Evolutionary conservation across 2,329 filamentous ascomycete species (phyloP), one percentile per base, ranked within the genome.

Genomic region (Apiospora marii): DNA sequence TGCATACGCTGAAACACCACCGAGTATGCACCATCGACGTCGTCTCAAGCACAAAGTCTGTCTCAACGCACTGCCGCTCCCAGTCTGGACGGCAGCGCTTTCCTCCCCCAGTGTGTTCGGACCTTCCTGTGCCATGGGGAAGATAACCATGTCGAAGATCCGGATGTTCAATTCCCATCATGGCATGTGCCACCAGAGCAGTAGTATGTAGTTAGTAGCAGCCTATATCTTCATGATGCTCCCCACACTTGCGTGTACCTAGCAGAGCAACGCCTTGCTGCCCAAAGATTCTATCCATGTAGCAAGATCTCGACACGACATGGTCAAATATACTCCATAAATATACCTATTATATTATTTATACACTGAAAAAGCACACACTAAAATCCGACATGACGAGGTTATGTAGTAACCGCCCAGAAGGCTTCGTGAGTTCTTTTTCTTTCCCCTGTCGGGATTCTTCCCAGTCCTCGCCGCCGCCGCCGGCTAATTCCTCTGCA

Each of bases 331-430:
- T 34, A 61, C 27, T 2, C 27, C 27, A 4, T 30, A 30, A 30
- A 30, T 30, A 30, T 30, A 30, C 27, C 27, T 30, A 30, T 30
- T 30, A 30, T n/a, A n/a, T n/a, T n/a, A n/a, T n/a, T n/a, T n/a
- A n/a, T 30, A 30, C 27, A 30, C 27, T 30, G 27, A 30, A 30
- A 30, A 30, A 30, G 27, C 27, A 30, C 27, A 30, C 27, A 30
- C n/a, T 41, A 41, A 3, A n/a, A 64, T 41, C 41, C 41, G 51
- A 19, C 16, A 71, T 73, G 72, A n/a, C 70, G 22, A 37, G 48
- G n/a, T 44, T 73, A n/a, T 73, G 72, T 44, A 69, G 41, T 14
- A 73, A 73, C 53, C 72, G 72, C 30, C 69, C 72, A 24, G 72
- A 73, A 48, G 72, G 72, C 67, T 70, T 73, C 34, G 72, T 73